A percentile compares a stretch with the other conserved stretches of the same genome.
Conservation (phyloP, 2,329 filamentous ascomycete genomes). For the Juglanconis oblonga region DNA sequence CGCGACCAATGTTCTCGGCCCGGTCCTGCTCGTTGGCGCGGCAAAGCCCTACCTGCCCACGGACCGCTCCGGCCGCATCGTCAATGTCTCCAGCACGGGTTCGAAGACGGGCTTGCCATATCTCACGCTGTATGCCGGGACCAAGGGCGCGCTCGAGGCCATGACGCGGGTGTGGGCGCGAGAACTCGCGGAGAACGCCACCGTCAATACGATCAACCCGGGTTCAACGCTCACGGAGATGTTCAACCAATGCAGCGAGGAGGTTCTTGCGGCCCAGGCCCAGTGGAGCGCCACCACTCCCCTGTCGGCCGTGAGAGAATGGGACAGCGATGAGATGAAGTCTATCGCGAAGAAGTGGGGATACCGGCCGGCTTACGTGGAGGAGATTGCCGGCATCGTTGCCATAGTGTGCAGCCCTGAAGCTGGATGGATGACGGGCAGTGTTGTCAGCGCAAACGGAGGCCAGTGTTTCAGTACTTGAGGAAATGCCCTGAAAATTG, state of each 20-base stretch:
- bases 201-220: slow-evolving; percentile 60
- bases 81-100: slow-evolving; percentile 55
- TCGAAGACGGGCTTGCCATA: slow-evolving; percentile 49
- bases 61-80: slow-evolving; percentile 55
- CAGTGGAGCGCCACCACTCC: slow-evolving; percentile 46
- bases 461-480: slow-evolving; percentile 17
- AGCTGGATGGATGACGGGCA: slow-evolving; percentile 23
- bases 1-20: slow-evolving; percentile 57
- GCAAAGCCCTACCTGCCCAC: slow-evolving; percentile 52
- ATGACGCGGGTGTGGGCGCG: slow-evolving; percentile 62
- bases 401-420: slow-evolving; percentile 22
- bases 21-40: slow-evolving; percentile 53
- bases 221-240: slow-evolving; percentile 46
- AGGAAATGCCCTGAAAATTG: too few species aligned
- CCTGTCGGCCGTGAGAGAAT: slow-evolving; percentile 35
- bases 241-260: slow-evolving; percentile 53
- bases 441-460: slow-evolving; percentile 22
- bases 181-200: slow-evolving; percentile 55
- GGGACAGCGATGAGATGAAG: slow-evolving; percentile 28
- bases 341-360: slow-evolving; percentile 47
- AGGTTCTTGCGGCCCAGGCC: slow-evolving; percentile 37
- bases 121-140: slow-evolving; percentile 59
- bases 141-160: slow-evolving; percentile 59
- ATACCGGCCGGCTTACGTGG: slow-evolving; percentile 55
- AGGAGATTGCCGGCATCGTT: slow-evolving; percentile 26